Evolutionary conservation across 768 basidiomycete genomes (phyloP), one percentile per base, ranked within the genome.

Genomic region (Tricholoma sp.): DNA sequence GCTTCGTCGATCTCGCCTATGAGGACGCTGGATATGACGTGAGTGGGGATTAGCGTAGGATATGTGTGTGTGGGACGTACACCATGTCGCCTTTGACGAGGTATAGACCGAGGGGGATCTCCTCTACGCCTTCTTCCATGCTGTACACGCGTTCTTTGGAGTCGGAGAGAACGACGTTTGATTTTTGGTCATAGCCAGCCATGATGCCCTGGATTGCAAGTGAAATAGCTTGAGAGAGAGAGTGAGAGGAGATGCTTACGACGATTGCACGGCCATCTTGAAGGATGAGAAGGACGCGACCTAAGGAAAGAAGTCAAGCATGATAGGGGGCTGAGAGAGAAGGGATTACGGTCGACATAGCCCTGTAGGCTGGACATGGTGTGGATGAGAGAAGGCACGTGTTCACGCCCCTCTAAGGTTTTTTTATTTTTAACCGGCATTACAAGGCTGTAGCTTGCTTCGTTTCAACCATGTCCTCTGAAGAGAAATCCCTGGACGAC

Each of bases 61-160:
- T 11, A 57, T 12, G 42, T n/a, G 24, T 10, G 37, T 6, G 45
- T 39, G 6, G 54, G 53, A 84, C 93, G 71, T 65, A 98, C 97
- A 96, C 94, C 81, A 94, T 94, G 69, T 99, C 97, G 2, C 97
- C 97, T 65, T 98, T 94, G 68, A 99, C 94, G 66, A 99, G 86
- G 72, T 99, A 98, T 45, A 98, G 78, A 0, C 97, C 97, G 24
- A 98, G 78, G 0, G 93, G 90, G 9, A 94, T 85, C 77, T 98
- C 94, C 72, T 98, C 92, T 28, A 97, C 94, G 39, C 90, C 89
- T 65, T 91, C 91, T 13, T 99, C 97, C 53, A 82, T 72, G 66
- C 88, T 91, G 70, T 91, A 98, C 33, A 98, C 86, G 63, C 96
- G 86, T 69, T 99, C 97, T 67, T 89, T 92, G 56, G 88, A 90